Conservation (phyloP, 495 filamentous ascomycete species). For the Penicillium flavigenum region DNA sequence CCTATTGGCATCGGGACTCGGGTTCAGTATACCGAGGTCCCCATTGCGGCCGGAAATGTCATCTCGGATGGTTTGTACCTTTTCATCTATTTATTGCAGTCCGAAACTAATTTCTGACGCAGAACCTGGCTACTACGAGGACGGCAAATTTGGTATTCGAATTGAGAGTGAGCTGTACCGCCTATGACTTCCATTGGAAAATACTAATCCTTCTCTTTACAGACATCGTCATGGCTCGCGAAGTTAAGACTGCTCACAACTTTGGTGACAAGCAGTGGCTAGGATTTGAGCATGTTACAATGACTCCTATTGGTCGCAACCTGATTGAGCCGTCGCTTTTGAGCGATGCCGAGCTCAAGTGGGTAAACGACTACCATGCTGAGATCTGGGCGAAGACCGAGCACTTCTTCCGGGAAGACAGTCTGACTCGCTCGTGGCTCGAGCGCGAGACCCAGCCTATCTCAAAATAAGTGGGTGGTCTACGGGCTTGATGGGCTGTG, state of each 20-base stretch:
- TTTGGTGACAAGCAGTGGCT: constrained; percentile 94
- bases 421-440: constrained; percentile 73
- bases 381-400: constrained; percentile 82
- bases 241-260: constrained; percentile 77
- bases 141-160: constrained; percentile 94
- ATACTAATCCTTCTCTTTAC: constrained; percentile 18
- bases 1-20: constrained; percentile 95
- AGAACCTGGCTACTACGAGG: constrained; percentile 98
- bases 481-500: not conserved
- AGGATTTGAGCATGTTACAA: constrained; percentile 95
- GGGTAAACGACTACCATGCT: constrained; percentile 83
- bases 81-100: not conserved
- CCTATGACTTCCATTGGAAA: not conserved
- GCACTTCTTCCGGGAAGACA: constrained; percentile 72
- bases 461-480: constrained; percentile 30
- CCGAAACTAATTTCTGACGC: constrained; percentile 21
- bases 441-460: constrained; percentile 72
- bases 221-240: constrained; percentile 82
- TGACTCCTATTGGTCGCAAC: constrained; percentile 91
- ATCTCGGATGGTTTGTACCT: constrained; percentile 68
- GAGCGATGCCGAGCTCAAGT: constrained; percentile 73
- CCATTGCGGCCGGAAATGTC: constrained; percentile 87
- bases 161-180: constrained; percentile 71
- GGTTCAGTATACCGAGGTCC: constrained; percentile 86
- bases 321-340: constrained; percentile 76